phyloP scores from a whole-genome alignment of 768 basidiomycete species.

The Rhodocollybia butyracea region DNA sequence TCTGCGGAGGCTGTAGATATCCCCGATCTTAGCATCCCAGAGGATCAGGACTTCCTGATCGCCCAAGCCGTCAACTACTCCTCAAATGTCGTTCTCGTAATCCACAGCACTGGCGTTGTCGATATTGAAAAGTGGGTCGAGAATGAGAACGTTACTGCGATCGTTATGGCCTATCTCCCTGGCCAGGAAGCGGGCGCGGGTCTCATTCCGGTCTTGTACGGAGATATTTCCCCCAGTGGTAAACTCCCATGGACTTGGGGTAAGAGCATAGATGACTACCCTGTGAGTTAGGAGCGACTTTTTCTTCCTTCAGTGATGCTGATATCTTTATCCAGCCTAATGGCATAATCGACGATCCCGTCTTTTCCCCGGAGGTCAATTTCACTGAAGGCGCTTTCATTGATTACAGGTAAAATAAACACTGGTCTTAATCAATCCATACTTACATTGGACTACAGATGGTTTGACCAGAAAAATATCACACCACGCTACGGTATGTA shows the following conservation, averaged over 20 bases:
- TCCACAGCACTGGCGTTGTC: constrained; percentile 35
- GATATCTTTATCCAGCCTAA: background rate
- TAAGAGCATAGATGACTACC: constrained; percentile 39
- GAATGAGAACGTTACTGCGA: constrained; percentile 30
- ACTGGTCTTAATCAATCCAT: background rate
- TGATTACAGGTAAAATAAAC: constrained; percentile 29
- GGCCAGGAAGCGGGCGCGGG: constrained; percentile 52
- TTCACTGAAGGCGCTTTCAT: constrained; percentile 11
- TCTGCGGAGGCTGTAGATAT: background rate
- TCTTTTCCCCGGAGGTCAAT: background rate
- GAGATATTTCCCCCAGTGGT: constrained; percentile 46
- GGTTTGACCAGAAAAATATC: constrained; percentile 23
- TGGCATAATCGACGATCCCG: background rate
- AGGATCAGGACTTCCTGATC: constrained; percentile 32
- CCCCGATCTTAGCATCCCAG: constrained; percentile 31
- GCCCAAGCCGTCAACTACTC: constrained; percentile 24
- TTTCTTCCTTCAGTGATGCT: constrained; percentile 27
- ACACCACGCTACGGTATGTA: constrained; percentile 19
- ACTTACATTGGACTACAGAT: background rate
- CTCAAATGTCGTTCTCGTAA: constrained; percentile 34
- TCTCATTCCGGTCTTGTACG: constrained; percentile 49
- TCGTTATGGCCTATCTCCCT: constrained; percentile 34
- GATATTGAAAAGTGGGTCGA: constrained; percentile 36
- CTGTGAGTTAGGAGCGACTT: constrained; percentile 20
- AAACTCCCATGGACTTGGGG: constrained; percentile 53